Conservation (phyloP, 345 rosid species). For the Brassica rapa region DNA sequence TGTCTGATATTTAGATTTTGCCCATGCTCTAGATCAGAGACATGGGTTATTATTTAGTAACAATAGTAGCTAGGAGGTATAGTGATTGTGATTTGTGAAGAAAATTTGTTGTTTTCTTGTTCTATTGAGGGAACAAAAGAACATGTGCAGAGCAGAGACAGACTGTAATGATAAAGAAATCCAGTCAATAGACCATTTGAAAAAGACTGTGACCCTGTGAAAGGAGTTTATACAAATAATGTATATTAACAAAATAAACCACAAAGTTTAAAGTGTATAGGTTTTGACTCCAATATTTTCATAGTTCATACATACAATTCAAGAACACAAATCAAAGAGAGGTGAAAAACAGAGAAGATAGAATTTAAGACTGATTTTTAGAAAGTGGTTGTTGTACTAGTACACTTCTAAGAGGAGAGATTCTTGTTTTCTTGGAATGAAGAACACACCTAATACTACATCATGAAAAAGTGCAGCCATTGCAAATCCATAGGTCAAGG, state of each 20-base stretch:
- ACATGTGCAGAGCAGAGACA: slow-evolving; percentile 44
- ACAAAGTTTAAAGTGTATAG: neutral
- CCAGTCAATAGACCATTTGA: slow-evolving; percentile 24
- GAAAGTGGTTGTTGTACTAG: neutral
- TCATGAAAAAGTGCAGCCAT: slow-evolving; percentile 28
- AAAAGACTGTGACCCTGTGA: slow-evolving; percentile 21
- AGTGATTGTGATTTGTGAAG: slow-evolving; percentile 36
- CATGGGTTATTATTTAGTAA: slow-evolving; percentile 22
- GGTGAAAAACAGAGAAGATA: neutral
- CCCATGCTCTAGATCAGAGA: slow-evolving; percentile 25
- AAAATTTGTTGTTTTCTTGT: slow-evolving; percentile 32
- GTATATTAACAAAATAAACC: neutral
- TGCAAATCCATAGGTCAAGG: slow-evolving; percentile 41
- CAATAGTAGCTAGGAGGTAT: slow-evolving; percentile 11
- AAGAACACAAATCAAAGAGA: slow-evolving; percentile 8
- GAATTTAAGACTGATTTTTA: neutral
- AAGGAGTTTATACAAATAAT: slow-evolving; percentile 9
- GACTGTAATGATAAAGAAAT: slow-evolving; percentile 32
- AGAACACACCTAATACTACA: slow-evolving; percentile 23
- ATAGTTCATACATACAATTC: neutral
- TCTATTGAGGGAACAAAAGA: slow-evolving; percentile 38
- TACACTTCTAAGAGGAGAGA: slow-evolving; percentile 10
- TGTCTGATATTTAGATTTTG: slow-evolving; percentile 23
- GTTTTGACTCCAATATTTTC: neutral
- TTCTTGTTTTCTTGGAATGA: slow-evolving; percentile 20